A percentile compares a stretch with the other conserved stretches of the same genome.
phyloP scores from a whole-genome alignment of 148 eudicot genomes.

The Vaccinium darrowii region DNA sequence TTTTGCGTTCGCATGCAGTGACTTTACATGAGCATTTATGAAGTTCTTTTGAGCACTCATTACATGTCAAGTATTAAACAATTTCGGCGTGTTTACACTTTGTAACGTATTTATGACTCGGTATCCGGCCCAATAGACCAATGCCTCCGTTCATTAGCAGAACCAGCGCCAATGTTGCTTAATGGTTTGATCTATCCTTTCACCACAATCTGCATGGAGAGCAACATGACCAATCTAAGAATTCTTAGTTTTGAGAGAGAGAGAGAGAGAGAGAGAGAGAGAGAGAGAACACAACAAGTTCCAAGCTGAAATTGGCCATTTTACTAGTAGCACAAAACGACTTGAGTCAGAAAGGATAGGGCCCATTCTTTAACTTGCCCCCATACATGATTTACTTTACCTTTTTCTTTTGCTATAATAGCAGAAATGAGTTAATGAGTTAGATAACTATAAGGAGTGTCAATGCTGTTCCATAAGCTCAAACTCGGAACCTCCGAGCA shows the following conservation, averaged over 20 bases:
- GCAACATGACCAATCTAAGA: not conserved
- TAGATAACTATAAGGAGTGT: not conserved
- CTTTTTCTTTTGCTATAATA: not conserved
- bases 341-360: not conserved
- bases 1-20: not conserved
- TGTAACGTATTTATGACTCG: not conserved
- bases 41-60: not conserved
- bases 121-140: not conserved
- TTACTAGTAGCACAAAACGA: not conserved
- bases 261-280: too few relatives aligned
- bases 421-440: not conserved
- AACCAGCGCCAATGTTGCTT: not conserved
- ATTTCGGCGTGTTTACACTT: not conserved
- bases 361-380: not conserved
- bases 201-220: conserved; percentile 19
- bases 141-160: not conserved
- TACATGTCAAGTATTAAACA: not conserved
- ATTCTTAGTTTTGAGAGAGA: not conserved
- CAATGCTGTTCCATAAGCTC: not conserved
- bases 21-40: not conserved
- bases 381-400: too few relatives aligned
- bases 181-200: not conserved
- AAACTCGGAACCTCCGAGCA: not conserved
- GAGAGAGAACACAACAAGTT: not conserved
- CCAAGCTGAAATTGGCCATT: not conserved